Evolutionary conservation across 345 rosid genomes (phyloP).

Genomic region (Euclidium syriacum): DNA sequence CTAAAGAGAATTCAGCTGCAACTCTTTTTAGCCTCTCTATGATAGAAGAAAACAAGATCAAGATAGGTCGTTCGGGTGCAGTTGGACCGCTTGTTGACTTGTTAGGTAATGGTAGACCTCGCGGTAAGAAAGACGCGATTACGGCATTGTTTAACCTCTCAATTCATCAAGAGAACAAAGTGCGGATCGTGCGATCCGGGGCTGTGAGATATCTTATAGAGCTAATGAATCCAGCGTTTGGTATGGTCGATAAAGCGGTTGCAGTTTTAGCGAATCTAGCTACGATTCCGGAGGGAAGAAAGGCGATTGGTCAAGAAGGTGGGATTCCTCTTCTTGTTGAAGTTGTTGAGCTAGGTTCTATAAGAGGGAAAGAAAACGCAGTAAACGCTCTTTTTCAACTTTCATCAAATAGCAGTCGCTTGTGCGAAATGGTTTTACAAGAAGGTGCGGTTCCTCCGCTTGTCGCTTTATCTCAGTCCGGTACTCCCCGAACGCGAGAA

Average conservation of each 20-base stretch:
- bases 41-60: constrained; percentile 65
- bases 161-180: constrained; percentile 66
- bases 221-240: constrained; percentile 82
- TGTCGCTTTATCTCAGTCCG: constrained; percentile 66
- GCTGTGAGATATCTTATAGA: constrained; percentile 74
- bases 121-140: constrained; percentile 80
- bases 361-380: constrained; percentile 75
- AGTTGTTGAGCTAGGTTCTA: constrained; percentile 79
- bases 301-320: constrained; percentile 53
- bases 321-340: constrained; percentile 71
- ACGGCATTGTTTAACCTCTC: constrained; percentile 79
- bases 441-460: constrained; percentile 83
- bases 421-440: constrained; percentile 59
- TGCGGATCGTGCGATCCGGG: constrained; percentile 58
- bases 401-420: constrained; percentile 49
- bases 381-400: constrained; percentile 80
- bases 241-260: constrained; percentile 87
- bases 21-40: constrained; percentile 77
- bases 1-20: constrained; percentile 81
- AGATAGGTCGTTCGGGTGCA: constrained; percentile 70
- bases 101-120: constrained; percentile 62
- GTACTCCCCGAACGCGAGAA: constrained; percentile 71
- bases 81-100: constrained; percentile 62
- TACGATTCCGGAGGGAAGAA: constrained; percentile 59
- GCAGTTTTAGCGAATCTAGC: constrained; percentile 81